phyloP scores from a whole-genome alignment of 768 basidiomycete genomes.

The Dioszegia hungarica region DNA sequence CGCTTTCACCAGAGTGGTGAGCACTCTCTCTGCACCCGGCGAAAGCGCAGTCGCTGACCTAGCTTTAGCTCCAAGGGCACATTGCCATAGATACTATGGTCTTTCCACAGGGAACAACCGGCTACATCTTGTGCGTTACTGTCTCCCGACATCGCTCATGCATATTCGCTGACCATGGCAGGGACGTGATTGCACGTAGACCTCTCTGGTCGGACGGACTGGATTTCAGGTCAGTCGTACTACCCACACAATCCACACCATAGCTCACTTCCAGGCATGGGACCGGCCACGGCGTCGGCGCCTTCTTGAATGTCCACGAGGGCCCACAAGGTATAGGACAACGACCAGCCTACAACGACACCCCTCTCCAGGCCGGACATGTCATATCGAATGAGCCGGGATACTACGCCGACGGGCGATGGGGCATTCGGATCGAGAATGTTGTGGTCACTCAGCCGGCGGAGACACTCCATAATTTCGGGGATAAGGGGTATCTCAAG shows the following conservation, averaged over 20 bases:
- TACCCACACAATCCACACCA: not conserved
- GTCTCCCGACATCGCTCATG: no score
- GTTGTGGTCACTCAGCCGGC: constrained; percentile 71
- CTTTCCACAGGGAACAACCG: constrained; percentile 62
- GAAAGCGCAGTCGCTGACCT: constrained; percentile 10
- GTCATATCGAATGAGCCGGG: constrained; percentile 92
- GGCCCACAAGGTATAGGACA: constrained; percentile 60
- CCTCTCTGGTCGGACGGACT: constrained; percentile 43
- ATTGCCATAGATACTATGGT: constrained; percentile 72
- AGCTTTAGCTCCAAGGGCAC: constrained; percentile 40
- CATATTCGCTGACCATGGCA: not conserved
- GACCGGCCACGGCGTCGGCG: constrained; percentile 91
- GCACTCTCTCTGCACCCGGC: constrained; percentile 42
- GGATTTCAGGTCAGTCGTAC: constrained; percentile 46
- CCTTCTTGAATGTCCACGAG: constrained; percentile 93
- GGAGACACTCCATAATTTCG: constrained; percentile 71
- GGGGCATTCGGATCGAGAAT: constrained; percentile 90
- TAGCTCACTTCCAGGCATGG: constrained; percentile 61
- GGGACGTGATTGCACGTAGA: constrained; percentile 19
- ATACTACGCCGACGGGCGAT: constrained; percentile 83
- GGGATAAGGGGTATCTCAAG: constrained; percentile 72
- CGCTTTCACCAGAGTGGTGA: constrained; percentile 75
- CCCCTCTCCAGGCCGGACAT: constrained; percentile 74
- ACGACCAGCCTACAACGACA: constrained; percentile 61
- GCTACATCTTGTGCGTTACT: constrained; percentile 18